Evolutionary conservation across 257 asterid genomes (phyloP), one percentile per base, ranked within the genome.

Genomic region (Verbena officinalis): DNA sequence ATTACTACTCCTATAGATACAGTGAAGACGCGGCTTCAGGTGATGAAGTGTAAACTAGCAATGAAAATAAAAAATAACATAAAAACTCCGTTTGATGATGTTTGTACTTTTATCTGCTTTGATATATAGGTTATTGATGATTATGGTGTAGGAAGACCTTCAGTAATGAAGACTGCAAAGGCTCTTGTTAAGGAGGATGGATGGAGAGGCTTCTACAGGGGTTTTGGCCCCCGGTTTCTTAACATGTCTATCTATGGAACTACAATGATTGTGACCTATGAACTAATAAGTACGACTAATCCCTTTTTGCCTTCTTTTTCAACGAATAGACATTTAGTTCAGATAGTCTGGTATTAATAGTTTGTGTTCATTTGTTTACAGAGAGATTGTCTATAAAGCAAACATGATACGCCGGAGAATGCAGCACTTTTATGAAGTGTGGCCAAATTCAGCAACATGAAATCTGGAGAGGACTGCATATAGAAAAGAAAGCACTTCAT

Each of bases 221-320:
- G 98, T 39, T 87, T 92, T 59, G 91, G 95, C 54, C 98, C 98
- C 36, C 91, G 96, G 43, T 92, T 89, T 71, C 70, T 92, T 16
- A 92, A 87, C 78, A 87, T 92, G 95, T 89, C 98, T 48, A 77
- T 87, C 69, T 92, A 85, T 52, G 98, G 98, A 72, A 84, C 93
- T 14, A 80, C 98, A 17, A 92, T 92, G 98, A 89, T 92, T 2
- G 97, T 92, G 59, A 92, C 97, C 8, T 89, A 92, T 46, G 98
- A 85, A 75, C 79, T 92, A 14, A 92, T 92, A 77, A 92, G 98
- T 88, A 86, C 9, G 89, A 43, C 20, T 2, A 27, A 27, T 0
- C 63, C 20, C 51, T 9, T 36, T 31, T 51, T 61, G 33, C 2
- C 4, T 30, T 64, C 11, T 20, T n/a, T n/a, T n/a, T n/a, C n/a